phyloP scores from a whole-genome alignment of 148 eudicot species.

The Cornus florida region DNA sequence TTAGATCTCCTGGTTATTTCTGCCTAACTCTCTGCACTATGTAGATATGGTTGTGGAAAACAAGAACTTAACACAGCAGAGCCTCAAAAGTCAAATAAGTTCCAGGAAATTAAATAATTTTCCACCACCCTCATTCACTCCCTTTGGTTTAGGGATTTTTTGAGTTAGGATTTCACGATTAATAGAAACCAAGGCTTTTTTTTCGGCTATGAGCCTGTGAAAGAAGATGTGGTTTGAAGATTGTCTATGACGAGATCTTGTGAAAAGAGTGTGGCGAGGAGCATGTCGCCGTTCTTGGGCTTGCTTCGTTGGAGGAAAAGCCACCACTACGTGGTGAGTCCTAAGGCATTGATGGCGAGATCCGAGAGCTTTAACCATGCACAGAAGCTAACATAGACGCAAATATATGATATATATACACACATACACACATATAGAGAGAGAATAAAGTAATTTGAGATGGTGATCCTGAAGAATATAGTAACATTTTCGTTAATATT shows the following conservation, averaged over 20 bases:
- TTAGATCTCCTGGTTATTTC: too few species aligned
- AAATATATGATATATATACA: too few species aligned
- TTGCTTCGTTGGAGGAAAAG: constrained; percentile 44
- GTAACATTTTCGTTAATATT: constrained; percentile 53
- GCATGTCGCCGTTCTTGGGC: constrained; percentile 58
- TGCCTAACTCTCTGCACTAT: too few species aligned
- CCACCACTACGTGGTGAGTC: constrained; percentile 22
- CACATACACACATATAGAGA: too few species aligned
- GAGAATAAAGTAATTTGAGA: too few species aligned
- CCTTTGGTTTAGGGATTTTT: too few species aligned
- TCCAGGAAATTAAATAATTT: too few species aligned
- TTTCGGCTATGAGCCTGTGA: constrained; percentile 67
- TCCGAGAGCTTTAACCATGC: constrained; percentile 56
- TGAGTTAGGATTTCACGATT: constrained; percentile 29
- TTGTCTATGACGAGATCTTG: constrained; percentile 76
- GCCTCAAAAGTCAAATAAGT: too few species aligned
- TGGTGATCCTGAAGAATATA: constrained; percentile 64
- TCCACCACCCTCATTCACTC: too few species aligned
- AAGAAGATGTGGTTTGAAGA: constrained; percentile 75
- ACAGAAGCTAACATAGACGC: too few species aligned
- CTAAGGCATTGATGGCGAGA: constrained; percentile 35
- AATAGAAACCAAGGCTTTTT: constrained; percentile 77
- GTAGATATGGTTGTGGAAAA: too few species aligned
- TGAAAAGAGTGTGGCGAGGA: constrained; percentile 46
- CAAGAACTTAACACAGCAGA: too few species aligned